Base-by-base conservation (phyloP, 1,284 basidiomycete genomes). In the Boletellus deceptivus region DNA sequence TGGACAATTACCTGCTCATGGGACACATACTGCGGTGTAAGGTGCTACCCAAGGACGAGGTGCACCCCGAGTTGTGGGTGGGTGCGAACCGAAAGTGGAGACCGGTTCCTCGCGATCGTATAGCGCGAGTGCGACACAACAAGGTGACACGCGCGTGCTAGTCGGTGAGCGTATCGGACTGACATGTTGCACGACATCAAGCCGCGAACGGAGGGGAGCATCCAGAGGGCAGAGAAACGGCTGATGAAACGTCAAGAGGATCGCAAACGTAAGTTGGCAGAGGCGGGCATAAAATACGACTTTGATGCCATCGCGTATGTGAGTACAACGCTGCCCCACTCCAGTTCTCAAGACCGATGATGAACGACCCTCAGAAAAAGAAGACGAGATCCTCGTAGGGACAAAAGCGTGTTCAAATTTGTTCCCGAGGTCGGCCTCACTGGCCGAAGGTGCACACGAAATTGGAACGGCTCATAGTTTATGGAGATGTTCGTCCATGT, bases 1-100 rank as follows among this genome's bases (percentile, higher is more conserved):
- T 99, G 96, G 84, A 99, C 79, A 98, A 98, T 74, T 99, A 98
- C 71, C 82, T 99, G 27, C 78, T 99, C 58, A 84, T 91, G 77
- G 95, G 95, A 4, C 93, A 97, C 63, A 86, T 99, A 57, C 77
- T 99, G 43, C 84, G 84, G 54, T 98, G 96, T 74, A 86, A 89
- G 62, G 72, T 93, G 51, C 83, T 97, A 50, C 89, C 93, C 18
- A 84, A 85, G 59, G 92, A 95, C 29, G 73, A 96, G 58, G 82
- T 98, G 0, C 95, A 99, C 69, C 89, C 94, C 5, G 84, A 94
- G 63, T 73, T 99, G 4, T 99, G 97, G 97, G 76, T 96, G 14
- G 96, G 97, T n/a, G 92, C 95, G 20, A 96, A 98, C 71, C 82
- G 89, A 59, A 95, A 92, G 71, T 99, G 87, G 83, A 78, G 87